These are phyloP conservation scores for Fraxinus pennsylvanica DNA, from an alignment of 257 asterid species.

Conservation along the genomic window DNA sequence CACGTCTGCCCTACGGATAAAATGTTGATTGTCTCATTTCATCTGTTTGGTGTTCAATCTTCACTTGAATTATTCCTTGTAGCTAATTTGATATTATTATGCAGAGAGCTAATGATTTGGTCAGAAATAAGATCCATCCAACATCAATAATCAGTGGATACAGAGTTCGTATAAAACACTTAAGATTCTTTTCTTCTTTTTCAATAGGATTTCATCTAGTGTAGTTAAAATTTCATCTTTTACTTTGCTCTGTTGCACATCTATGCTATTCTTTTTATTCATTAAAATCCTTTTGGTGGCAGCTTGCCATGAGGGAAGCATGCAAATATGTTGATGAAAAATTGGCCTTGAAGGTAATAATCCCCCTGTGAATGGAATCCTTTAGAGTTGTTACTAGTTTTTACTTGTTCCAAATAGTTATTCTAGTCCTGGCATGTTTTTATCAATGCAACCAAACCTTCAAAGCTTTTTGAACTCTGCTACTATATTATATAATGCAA, in stretches of 20 bases:
- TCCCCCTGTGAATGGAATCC: conserved; percentile 6
- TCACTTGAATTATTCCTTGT: background rate
- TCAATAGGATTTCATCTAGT: background rate
- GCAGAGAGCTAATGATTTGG: conserved; percentile 98
- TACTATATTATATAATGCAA: background rate
- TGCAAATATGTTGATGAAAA: conserved; percentile 93
- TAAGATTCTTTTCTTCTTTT: background rate
- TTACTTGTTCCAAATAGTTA: background rate
- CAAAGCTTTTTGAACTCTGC: background rate
- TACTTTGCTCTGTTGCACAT: background rate
- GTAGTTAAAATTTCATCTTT: background rate
- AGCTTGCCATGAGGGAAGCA: conserved; percentile 99
- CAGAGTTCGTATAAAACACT: conserved; percentile 54
- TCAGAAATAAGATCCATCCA: conserved; percentile 91
- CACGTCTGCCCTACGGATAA: background rate
- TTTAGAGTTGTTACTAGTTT: background rate
- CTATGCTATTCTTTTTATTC: conserved; percentile 17
- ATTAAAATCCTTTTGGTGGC: conserved; percentile 29
- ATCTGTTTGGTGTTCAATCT: conserved; percentile 1
- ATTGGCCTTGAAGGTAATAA: conserved; percentile 74
- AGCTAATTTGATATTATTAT: conserved; percentile 32
- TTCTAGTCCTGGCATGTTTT: background rate
- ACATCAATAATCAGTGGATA: conserved; percentile 95
- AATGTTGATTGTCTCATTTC: conserved; percentile 7
- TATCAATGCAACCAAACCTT: background rate